phyloP scores from a whole-genome alignment of 805 yeast genomes.

The Saturnispora ahearnii region DNA sequence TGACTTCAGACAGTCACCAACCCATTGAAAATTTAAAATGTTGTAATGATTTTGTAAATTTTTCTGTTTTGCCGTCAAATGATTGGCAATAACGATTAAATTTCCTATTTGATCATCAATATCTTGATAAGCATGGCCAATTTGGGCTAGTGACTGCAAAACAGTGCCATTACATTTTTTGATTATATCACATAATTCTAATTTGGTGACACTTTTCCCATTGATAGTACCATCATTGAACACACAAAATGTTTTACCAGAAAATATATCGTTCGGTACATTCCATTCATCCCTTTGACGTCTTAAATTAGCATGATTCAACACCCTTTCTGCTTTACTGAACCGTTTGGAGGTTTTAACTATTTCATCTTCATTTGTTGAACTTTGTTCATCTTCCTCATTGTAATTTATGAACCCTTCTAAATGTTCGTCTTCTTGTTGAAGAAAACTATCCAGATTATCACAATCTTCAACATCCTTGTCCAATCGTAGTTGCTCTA shows the following conservation, averaged over 20 bases:
- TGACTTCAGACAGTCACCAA: slow-evolving; percentile 51
- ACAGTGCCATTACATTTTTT: slow-evolving; percentile 45
- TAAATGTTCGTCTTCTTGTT: not conserved
- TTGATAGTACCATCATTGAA: slow-evolving; percentile 37
- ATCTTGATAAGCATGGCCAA: not conserved
- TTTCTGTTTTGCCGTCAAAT: slow-evolving; percentile 1
- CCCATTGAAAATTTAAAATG: slow-evolving; percentile 62
- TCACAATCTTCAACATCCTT: slow-evolving; percentile 6
- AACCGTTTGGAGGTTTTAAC: not conserved
- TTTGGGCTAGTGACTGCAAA: not conserved
- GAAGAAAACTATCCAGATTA: not conserved
- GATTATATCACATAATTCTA: slow-evolving; percentile 28
- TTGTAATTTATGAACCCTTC: slow-evolving; percentile 1
- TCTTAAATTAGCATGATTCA: slow-evolving; percentile 2
- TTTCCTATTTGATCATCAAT: not conserved
- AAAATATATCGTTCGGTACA: slow-evolving; percentile 29
- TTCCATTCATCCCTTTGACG: not conserved
- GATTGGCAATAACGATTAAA: slow-evolving; percentile 31
- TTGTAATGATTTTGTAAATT: slow-evolving; percentile 33
- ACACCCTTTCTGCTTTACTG: not conserved
- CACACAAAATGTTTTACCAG: slow-evolving; percentile 39
- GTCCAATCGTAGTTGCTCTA: not conserved
- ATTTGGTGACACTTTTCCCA: slow-evolving; percentile 23
- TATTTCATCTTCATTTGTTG: slow-evolving; percentile 2
- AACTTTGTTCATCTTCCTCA: not conserved